Conservation (phyloP, 805 yeast genomes). For the Kodamaea laetipori region DNA sequence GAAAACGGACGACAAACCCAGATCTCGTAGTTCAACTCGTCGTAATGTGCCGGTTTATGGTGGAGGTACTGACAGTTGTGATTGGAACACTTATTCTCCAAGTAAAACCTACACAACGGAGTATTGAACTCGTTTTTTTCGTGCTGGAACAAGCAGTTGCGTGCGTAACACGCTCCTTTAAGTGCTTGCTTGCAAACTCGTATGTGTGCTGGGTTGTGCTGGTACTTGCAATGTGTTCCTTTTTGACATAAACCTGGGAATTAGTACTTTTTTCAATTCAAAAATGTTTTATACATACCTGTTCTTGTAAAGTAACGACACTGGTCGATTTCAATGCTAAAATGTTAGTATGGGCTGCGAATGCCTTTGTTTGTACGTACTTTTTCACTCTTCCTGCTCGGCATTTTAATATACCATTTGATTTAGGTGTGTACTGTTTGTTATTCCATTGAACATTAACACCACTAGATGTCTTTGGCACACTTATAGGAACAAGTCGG, state of each 20-base stretch:
- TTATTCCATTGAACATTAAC: constrained; percentile 35
- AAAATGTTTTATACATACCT: constrained; percentile 35
- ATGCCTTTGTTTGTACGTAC: constrained; percentile 14
- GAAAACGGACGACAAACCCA: constrained; percentile 68
- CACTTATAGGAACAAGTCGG: constrained; percentile 40
- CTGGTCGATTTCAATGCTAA: constrained; percentile 18
- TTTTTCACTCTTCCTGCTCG: constrained; percentile 14
- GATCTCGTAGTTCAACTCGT: constrained; percentile 39
- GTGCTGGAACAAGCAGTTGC: constrained; percentile 60
- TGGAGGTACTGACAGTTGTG: constrained; percentile 58
- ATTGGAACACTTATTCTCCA: constrained; percentile 31
- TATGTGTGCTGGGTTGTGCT: constrained; percentile 52
- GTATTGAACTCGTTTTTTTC: constrained; percentile 59
- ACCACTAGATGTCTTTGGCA: constrained; percentile 15
- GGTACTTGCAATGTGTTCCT: constrained; percentile 52
- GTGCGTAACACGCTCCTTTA: constrained; percentile 48
- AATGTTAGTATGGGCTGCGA: constrained; percentile 13
- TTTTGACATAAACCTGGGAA: constrained; percentile 53
- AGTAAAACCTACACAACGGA: constrained; percentile 34
- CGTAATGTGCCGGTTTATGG: constrained; percentile 49
- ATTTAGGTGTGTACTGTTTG: constrained; percentile 24
- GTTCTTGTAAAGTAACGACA: constrained; percentile 42
- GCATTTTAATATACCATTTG: constrained; percentile 30
- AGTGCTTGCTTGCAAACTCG: constrained; percentile 57
- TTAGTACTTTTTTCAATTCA: constrained; percentile 16